Conservation (phyloP, 768 basidiomycete species). For the Podaxis sp. region DNA sequence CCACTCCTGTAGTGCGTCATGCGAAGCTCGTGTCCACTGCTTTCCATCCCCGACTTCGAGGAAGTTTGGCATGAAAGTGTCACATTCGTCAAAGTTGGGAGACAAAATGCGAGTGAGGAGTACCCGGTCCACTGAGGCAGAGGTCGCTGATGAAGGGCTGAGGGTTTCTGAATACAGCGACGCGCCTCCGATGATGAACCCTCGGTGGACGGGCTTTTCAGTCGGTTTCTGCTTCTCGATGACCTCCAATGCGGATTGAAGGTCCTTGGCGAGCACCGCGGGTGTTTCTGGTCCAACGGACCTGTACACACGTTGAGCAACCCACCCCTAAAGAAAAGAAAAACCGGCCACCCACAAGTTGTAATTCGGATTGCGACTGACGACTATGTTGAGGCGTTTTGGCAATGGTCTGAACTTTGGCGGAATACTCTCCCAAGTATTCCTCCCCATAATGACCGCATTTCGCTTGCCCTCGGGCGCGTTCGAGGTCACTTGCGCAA, state of each 20-base stretch:
- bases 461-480: conserved; percentile 59
- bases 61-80: conserved; percentile 84
- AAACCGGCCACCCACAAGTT: conserved; percentile 48
- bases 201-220: conserved; percentile 41
- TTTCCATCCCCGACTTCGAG: conserved; percentile 35
- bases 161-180: conserved; percentile 76
- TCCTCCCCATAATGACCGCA: conserved; percentile 91
- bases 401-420: conserved; percentile 76
- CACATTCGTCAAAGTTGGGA: conserved; percentile 79
- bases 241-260: conserved; percentile 39
- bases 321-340: not conserved
- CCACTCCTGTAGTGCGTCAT: conserved; percentile 72
- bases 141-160: conserved; percentile 28
- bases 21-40: conserved; percentile 57
- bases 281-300: conserved; percentile 22
- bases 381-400: conserved; percentile 73
- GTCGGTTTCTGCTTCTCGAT: conserved; percentile 22
- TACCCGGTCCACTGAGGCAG: conserved; percentile 68
- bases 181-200: conserved; percentile 93
- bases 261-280: conserved; percentile 36
- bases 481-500: conserved; percentile 71
- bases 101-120: conserved; percentile 81
- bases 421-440: conserved; percentile 98
- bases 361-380: conserved; percentile 60
- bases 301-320: not conserved